Evolutionary conservation across 148 eudicot species (phyloP).

Genomic region (Vaccinium corymbosum): DNA sequence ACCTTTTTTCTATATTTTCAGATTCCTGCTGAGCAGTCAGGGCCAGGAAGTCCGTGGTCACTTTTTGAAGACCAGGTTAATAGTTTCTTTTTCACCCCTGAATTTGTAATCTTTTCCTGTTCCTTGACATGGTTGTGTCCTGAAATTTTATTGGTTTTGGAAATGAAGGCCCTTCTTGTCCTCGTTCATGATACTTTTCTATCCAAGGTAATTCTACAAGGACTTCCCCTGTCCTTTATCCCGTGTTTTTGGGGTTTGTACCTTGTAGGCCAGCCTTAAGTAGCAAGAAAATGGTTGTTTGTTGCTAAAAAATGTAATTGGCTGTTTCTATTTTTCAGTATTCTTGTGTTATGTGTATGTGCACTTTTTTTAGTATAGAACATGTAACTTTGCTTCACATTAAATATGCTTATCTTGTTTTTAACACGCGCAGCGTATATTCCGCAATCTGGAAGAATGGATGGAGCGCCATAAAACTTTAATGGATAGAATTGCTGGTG

Average conservation of each 20-base stretch:
- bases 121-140: constrained; percentile 10
- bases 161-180: constrained; percentile 82
- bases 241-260: background rate
- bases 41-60: constrained; percentile 80
- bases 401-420: constrained; percentile 7
- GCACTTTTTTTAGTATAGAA: background rate
- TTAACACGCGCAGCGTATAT: constrained; percentile 51
- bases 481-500: constrained; percentile 75
- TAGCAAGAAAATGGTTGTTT: background rate
- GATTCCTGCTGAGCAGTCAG: constrained; percentile 61
- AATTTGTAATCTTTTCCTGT: background rate
- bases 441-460: constrained; percentile 84
- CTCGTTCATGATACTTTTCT: constrained; percentile 93
- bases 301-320: background rate
- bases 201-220: constrained; percentile 55
- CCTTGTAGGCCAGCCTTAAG: background rate
- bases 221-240: background rate
- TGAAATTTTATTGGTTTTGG: constrained; percentile 20
- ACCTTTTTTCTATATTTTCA: constrained; percentile 31
- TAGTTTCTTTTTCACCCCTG: background rate
- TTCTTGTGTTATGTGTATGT: background rate
- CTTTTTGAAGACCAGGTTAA: constrained; percentile 86
- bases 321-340: background rate
- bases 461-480: constrained; percentile 73
- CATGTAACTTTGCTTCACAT: background rate